Evolutionary conservation across 1,284 basidiomycete species (phyloP), one percentile per base, ranked within the genome.

Genomic region (Retiboletus flavoniger): DNA sequence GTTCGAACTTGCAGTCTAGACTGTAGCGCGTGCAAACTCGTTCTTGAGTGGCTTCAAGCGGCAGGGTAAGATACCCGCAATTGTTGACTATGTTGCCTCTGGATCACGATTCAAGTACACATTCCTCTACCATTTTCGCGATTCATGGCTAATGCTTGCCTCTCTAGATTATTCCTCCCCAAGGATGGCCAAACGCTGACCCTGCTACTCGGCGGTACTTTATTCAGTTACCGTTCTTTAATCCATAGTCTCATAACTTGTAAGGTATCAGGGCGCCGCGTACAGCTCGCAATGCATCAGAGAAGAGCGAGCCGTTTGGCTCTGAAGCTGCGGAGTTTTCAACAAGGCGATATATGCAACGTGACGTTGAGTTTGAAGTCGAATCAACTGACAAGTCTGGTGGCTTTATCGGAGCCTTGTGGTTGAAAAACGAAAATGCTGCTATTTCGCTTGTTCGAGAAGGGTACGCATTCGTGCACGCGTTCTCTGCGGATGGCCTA

Each of bases 11-110:
- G 16, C 47, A 32, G 58, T 47, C 10, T 59, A 92, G 89, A 85
- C 83, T 24, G 79, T 77, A 51, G 73, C 78, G 54, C 87, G 94
- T 57, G 93, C 94, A 0, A 83, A 82, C 29, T 87, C 90, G 61
- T 98, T 93, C 75, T 74, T 98, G 19, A 92, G 91, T 53, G 84
- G 89, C 43, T 95, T 98, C 80, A 99, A 98, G 75, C 87, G 96
- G 26, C 76, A 85, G 50, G 95, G 94, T 16, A 83, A 82, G 62
- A 83, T 96, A 52, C 78, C 87, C 2, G 96, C 89, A 9, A 75
- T 97, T 7, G 93, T 98, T 21, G 95, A 99, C 51, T 98, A 93
- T 70, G 94, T 98, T 56, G 88, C 94, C 43, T 82, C 93, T 40
- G 95, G 94, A 40, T 96, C 94, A 7, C 84, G 95, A 50, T 97